These are phyloP conservation scores for Berkeleyomyces rouxiae DNA, from an alignment of 2,329 filamentous ascomycete species.

Conservation along the genomic window DNA sequence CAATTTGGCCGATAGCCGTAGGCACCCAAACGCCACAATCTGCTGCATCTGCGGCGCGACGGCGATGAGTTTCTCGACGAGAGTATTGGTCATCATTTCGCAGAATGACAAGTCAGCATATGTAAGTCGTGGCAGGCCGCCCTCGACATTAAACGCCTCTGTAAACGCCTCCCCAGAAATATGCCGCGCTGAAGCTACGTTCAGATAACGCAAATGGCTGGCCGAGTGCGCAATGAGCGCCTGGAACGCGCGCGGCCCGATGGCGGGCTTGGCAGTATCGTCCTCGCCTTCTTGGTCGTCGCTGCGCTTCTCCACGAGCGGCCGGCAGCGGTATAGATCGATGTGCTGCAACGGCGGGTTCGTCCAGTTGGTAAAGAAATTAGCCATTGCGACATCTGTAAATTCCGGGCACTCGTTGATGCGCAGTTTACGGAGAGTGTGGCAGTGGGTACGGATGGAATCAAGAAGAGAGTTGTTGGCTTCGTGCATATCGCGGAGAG, in stretches of 20 bases:
- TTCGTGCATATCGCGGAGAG: conserved; percentile 50
- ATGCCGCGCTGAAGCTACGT: conserved; percentile 73
- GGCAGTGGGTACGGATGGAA: conserved; percentile 54
- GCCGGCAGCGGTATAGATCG: conserved; percentile 63
- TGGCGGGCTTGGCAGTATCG: conserved; percentile 40
- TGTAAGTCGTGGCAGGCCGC: conserved; percentile 48
- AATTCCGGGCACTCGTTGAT: conserved; percentile 61
- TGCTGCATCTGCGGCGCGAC: conserved; percentile 43
- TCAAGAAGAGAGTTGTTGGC: conserved; percentile 54
- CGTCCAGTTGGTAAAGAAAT: conserved; percentile 58
- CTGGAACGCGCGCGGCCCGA: conserved; percentile 59
- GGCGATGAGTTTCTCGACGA: conserved; percentile 47
- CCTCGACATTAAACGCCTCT: conserved; percentile 47
- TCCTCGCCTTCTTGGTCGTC: background rate
- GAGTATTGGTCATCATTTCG: conserved; percentile 46
- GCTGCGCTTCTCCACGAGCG: conserved; percentile 42
- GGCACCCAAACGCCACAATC: conserved; percentile 48
- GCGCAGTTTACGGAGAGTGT: conserved; percentile 55
- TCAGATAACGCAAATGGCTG: conserved; percentile 43
- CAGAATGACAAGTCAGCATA: conserved; percentile 68
- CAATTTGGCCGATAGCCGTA: conserved; percentile 38
- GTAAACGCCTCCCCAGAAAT: conserved; percentile 58
- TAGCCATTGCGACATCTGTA: conserved; percentile 56
- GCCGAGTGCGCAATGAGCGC: conserved; percentile 78
- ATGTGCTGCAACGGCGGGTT: conserved; percentile 55